These are phyloP conservation scores for Trypanosoma lewisi DNA, from an alignment of 208 protist genomes.

Conservation along the genomic window DNA sequence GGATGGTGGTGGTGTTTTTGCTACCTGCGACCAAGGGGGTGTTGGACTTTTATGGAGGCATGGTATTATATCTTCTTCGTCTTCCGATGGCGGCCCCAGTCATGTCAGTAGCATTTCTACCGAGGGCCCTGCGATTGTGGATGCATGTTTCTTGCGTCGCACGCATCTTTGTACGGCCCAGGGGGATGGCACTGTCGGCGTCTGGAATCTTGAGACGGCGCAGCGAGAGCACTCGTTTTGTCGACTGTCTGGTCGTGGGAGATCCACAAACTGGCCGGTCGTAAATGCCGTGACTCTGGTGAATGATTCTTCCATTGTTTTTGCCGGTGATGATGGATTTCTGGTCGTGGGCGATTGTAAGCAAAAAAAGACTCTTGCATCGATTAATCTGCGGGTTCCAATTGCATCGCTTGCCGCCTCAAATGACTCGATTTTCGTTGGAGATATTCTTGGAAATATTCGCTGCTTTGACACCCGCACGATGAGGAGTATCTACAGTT, in stretches of 20 bases:
- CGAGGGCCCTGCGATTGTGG: conserved; percentile 55
- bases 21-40: conserved; percentile 57
- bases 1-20: conserved; percentile 37
- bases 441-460: conserved; percentile 62
- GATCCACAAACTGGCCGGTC: conserved; percentile 61
- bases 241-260: conserved; percentile 31
- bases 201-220: conserved; percentile 74
- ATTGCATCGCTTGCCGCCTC: conserved; percentile 44
- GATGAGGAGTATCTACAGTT: conserved; percentile 26
- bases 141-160: conserved; percentile 42
- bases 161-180: conserved; percentile 55
- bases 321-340: conserved; percentile 82
- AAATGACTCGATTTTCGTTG: conserved; percentile 58
- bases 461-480: conserved; percentile 64
- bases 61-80: not conserved
- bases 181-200: conserved; percentile 51
- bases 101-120: conserved; percentile 59
- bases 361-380: conserved; percentile 15
- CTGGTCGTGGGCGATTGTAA: conserved; percentile 38
- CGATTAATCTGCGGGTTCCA: conserved; percentile 45
- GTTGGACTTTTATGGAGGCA: conserved; percentile 55
- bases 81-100: not conserved
- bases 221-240: conserved; percentile 28
- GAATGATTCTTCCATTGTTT: conserved; percentile 23
- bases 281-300: conserved; percentile 55